These are phyloP conservation scores for Amanita subjunquillea DNA, from an alignment of 768 basidiomycete genomes.

Conservation along the genomic window DNA sequence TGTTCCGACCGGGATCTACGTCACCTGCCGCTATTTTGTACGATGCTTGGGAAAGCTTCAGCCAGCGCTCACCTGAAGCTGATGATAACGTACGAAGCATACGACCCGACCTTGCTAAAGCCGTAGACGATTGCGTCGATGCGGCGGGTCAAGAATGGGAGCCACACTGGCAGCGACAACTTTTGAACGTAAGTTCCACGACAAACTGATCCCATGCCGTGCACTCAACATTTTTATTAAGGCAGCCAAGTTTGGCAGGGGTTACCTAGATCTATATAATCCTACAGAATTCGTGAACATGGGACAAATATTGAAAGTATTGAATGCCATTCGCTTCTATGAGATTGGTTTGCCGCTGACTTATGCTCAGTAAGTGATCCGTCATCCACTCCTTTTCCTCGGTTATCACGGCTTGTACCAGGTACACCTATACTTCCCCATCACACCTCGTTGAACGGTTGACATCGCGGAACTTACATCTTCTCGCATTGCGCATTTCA, in stretches of 20 bases:
- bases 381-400: not conserved
- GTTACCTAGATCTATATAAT: slow-evolving; percentile 88
- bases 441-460: slow-evolving; percentile 74
- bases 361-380: slow-evolving; percentile 64
- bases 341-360: slow-evolving; percentile 93
- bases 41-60: slow-evolving; percentile 88
- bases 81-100: slow-evolving; percentile 90
- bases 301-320: slow-evolving; percentile 86
- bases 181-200: slow-evolving; percentile 57
- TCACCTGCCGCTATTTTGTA: slow-evolving; percentile 86
- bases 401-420: slow-evolving; percentile 19
- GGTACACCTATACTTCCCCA: slow-evolving; percentile 76
- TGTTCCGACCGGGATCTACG: slow-evolving; percentile 89
- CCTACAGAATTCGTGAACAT: slow-evolving; percentile 87
- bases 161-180: slow-evolving; percentile 76
- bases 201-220: not conserved
- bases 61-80: slow-evolving; percentile 76
- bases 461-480: slow-evolving; percentile 79
- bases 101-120: slow-evolving; percentile 72
- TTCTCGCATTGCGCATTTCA: slow-evolving; percentile 87
- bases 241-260: slow-evolving; percentile 96
- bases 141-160: slow-evolving; percentile 93
- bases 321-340: slow-evolving; percentile 87
- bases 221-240: slow-evolving; percentile 17
- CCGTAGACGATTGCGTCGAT: slow-evolving; percentile 88